These are phyloP conservation scores for Durio zibethinus DNA, from an alignment of 345 rosid species.

Conservation along the genomic window DNA sequence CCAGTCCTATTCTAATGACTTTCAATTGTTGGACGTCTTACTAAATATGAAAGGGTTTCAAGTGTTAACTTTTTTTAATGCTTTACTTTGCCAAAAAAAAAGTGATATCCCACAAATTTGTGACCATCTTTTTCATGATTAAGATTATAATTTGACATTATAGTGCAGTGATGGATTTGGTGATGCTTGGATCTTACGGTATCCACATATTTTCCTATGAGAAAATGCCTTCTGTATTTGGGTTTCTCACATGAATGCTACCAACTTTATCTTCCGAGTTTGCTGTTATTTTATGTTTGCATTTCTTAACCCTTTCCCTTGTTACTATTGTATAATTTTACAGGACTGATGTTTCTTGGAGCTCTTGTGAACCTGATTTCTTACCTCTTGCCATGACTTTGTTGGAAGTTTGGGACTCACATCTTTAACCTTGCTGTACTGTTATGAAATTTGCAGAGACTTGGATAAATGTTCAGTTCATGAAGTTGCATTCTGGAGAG, in stretches of 20 bases:
- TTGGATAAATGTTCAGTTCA: constrained; percentile 40
- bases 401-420: constrained; percentile 99
- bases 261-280: constrained; percentile 8
- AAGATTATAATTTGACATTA: constrained; percentile 6
- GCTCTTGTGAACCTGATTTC: constrained; percentile 87
- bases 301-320: constrained; percentile 48
- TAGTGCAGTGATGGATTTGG: constrained; percentile 17
- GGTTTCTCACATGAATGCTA: not conserved
- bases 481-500: constrained; percentile 23
- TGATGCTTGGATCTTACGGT: constrained; percentile 4
- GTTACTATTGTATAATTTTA: constrained; percentile 48
- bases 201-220: not conserved
- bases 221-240: not conserved
- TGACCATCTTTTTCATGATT: not conserved
- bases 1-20: constrained; percentile 4
- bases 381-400: constrained; percentile 90
- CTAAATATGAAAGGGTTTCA: not conserved
- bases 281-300: constrained; percentile 26
- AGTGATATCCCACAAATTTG: not conserved
- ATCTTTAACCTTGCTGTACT: constrained; percentile 97
- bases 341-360: constrained; percentile 97
- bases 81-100: not conserved
- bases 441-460: constrained; percentile 98
- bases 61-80: not conserved
- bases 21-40: not conserved